Conservation (phyloP, 148 eudicot species). For the Diospyros kaki region DNA sequence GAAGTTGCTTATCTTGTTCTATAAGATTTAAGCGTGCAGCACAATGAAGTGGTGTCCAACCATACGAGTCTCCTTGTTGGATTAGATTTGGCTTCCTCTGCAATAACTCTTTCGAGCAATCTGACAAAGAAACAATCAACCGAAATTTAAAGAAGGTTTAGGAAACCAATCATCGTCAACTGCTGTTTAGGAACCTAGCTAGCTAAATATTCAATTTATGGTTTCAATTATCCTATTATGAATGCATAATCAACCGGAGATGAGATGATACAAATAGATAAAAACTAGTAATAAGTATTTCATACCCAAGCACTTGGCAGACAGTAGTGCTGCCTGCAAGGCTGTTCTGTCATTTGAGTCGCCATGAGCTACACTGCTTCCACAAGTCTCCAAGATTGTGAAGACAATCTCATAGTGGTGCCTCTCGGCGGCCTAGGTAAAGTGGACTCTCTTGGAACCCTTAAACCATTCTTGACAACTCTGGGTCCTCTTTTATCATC, state of each 20-base stretch:
- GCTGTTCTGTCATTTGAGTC: background rate
- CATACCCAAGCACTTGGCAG: no score
- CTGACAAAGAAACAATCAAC: no score
- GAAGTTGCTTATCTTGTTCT: background rate
- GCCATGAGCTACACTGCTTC: background rate
- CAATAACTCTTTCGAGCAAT: background rate
- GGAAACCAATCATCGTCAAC: no score
- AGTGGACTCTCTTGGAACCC: background rate
- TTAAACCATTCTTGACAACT: background rate
- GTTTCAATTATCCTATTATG: no score
- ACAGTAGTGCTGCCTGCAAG: background rate
- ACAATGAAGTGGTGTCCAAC: background rate
- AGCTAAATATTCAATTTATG: no score
- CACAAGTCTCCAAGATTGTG: background rate
- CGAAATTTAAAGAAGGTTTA: no score
- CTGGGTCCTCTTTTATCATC: background rate
- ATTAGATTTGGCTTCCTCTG: background rate
- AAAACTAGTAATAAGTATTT: no score
- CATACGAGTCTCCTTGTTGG: background rate
- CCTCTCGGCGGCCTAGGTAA: background rate
- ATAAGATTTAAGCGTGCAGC: background rate
- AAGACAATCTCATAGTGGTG: background rate
- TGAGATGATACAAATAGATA: no score
- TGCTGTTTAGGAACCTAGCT: no score
- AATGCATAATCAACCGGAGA: no score